These are phyloP conservation scores for Tolypocladium tropicale DNA, from an alignment of 2,329 filamentous ascomycete genomes.

Conservation along the genomic window DNA sequence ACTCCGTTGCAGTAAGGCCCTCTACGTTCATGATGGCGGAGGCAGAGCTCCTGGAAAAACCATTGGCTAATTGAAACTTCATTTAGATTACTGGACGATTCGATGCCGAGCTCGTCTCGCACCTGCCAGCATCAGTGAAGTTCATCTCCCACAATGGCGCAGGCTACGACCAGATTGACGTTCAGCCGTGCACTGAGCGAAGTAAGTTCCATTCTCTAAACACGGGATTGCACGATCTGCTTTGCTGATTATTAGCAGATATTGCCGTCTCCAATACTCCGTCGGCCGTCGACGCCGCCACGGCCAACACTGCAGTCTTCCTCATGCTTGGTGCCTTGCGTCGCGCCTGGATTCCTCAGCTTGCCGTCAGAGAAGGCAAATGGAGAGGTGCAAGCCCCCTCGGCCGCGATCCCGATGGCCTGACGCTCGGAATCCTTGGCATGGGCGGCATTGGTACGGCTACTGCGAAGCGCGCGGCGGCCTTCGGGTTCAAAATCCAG, in stretches of 20 bases:
- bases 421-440: conserved; percentile 47
- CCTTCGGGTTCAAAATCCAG: conserved; percentile 46
- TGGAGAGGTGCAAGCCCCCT: conserved; percentile 42
- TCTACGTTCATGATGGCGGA: not conserved
- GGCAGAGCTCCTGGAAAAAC: no score
- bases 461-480: conserved; percentile 34
- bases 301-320: conserved; percentile 61
- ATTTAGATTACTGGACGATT: conserved; percentile 46
- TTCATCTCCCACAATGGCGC: conserved; percentile 30
- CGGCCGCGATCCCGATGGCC: conserved; percentile 59
- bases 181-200: conserved; percentile 44
- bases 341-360: conserved; percentile 51
- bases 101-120: conserved; percentile 49
- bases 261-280: conserved; percentile 60
- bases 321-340: conserved; percentile 60
- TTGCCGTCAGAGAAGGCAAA: conserved; percentile 44
- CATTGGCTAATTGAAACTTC: not conserved
- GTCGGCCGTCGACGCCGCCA: conserved; percentile 57
- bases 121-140: conserved; percentile 27
- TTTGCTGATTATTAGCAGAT: not conserved
- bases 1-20: conserved; percentile 5
- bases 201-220: not conserved
- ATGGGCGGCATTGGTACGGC: conserved; percentile 50
- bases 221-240: rapidly evolving
- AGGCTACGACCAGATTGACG: conserved; percentile 63